Base-by-base conservation (phyloP, 768 basidiomycete genomes). In the Epithele typhae region DNA sequence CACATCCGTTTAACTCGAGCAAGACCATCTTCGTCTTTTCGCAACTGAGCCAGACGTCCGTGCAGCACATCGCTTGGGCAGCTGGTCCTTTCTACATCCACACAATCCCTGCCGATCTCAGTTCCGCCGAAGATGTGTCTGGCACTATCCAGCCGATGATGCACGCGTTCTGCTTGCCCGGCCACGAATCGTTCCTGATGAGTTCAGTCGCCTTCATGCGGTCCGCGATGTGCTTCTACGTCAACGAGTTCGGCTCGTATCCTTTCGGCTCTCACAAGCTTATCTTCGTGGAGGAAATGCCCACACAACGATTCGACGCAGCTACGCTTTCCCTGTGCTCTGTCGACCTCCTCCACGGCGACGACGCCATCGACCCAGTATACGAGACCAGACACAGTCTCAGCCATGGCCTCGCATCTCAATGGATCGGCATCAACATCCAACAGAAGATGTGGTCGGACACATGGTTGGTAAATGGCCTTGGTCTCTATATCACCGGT, bases 341-440 rank as follows among this genome's bases (percentile, higher is more conserved):
- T 2, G 76, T 79, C 34, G 92, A 97, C 61, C 68, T 97, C 10
- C 73, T 98, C 9, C 84, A 95, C 55, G 84, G 90, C 1, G 84
- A 91, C 32, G 83, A 89, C 56, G 82, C 89, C 14, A 89, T 98
- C 51, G 96, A 98, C 59, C 93, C 94, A 64, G 91, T 90, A 0
- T 76, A 92, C 57, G 92, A 96, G 61, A 87, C 92, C 1, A 76
- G 95, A 12, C 92, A 93, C 46, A 75, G 81, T 24, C 76, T 99
- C 39, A 76, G 84, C 22, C 91, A 97, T 61, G 86, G 91, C 5
- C 76, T 98, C 25, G 94, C 93, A 7, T 90, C 84, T 53, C 96
- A 99, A 66, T 99, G 96, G 96, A 76, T 90, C 45, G 94, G 96
- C 22, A 82, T 99, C 66, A 95, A 97, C 65, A 92, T 99, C 58